A percentile compares a stretch with the other conserved stretches of the same genome.
Conservation (phyloP, 306 rosid genomes). For the Inga leiocalycina region DNA sequence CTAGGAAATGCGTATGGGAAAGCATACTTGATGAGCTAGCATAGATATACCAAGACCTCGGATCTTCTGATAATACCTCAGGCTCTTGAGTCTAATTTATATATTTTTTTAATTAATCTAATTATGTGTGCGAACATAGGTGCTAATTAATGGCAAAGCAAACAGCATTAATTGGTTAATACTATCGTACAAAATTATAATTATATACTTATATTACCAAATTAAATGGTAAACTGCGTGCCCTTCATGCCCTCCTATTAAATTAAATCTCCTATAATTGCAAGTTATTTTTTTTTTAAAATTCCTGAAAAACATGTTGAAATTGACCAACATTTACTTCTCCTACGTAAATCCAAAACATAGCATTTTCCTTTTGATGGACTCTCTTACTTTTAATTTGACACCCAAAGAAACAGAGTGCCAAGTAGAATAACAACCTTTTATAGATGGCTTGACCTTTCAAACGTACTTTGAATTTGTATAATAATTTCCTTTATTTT, state of each 20-base stretch:
- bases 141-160: background rate
- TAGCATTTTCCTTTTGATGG: constrained; percentile 42
- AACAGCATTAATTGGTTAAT: constrained; percentile 15
- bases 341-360: constrained; percentile 45
- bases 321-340: constrained; percentile 51
- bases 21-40: background rate
- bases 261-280: constrained; percentile 8
- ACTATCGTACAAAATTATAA: background rate
- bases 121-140: constrained; percentile 2
- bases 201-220: constrained; percentile 20
- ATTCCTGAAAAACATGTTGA: constrained; percentile 37
- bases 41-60: background rate
- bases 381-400: background rate
- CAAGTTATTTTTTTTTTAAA: constrained; percentile 15
- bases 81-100: background rate
- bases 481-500: background rate
- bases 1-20: background rate
- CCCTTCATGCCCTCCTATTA: constrained; percentile 57
- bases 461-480: background rate
- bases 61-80: background rate
- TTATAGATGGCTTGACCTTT: background rate
- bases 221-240: constrained; percentile 58
- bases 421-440: background rate
- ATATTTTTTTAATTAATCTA: constrained; percentile 14
- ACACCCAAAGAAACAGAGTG: background rate